Evolutionary conservation across 768 basidiomycete species (phyloP).

Genomic region (Rhizopogon rudus): DNA sequence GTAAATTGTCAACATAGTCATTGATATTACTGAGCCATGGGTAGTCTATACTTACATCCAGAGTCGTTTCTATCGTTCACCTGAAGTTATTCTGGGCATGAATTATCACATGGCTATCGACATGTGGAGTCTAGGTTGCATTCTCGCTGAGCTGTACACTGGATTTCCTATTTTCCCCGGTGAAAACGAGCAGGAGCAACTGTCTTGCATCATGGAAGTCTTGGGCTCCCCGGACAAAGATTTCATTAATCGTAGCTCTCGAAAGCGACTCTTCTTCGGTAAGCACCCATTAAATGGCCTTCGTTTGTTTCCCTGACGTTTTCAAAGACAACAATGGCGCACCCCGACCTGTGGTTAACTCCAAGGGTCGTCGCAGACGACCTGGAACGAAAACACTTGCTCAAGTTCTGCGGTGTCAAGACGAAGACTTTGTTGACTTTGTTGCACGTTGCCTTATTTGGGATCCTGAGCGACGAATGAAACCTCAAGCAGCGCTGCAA

Average conservation of each 20-base stretch:
- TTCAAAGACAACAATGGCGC: slow-evolving; percentile 82
- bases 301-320: slow-evolving; percentile 5
- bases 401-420: slow-evolving; percentile 86
- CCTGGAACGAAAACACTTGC: slow-evolving; percentile 89
- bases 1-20: slow-evolving; percentile 20
- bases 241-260: slow-evolving; percentile 87
- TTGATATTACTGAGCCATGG: slow-evolving; percentile 6
- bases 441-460: slow-evolving; percentile 95
- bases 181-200: slow-evolving; percentile 97
- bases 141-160: slow-evolving; percentile 93
- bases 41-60: slow-evolving; percentile 99
- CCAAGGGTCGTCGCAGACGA: slow-evolving; percentile 88
- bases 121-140: slow-evolving; percentile 99
- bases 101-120: slow-evolving; percentile 99
- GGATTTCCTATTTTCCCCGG: slow-evolving; percentile 99
- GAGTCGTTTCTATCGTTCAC: slow-evolving; percentile 99
- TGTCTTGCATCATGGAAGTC: slow-evolving; percentile 99
- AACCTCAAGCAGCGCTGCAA: slow-evolving; percentile 87
- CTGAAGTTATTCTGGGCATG: slow-evolving; percentile 98
- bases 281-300: slow-evolving; percentile 18
- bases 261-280: slow-evolving; percentile 97
- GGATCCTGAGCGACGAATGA: slow-evolving; percentile 96
- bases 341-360: slow-evolving; percentile 91
- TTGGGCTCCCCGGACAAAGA: slow-evolving; percentile 94
- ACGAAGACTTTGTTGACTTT: slow-evolving; percentile 96